Evolutionary conservation across 2,329 filamentous ascomycete species (phyloP).

Genomic region (Tolypocladium guangdongense): DNA sequence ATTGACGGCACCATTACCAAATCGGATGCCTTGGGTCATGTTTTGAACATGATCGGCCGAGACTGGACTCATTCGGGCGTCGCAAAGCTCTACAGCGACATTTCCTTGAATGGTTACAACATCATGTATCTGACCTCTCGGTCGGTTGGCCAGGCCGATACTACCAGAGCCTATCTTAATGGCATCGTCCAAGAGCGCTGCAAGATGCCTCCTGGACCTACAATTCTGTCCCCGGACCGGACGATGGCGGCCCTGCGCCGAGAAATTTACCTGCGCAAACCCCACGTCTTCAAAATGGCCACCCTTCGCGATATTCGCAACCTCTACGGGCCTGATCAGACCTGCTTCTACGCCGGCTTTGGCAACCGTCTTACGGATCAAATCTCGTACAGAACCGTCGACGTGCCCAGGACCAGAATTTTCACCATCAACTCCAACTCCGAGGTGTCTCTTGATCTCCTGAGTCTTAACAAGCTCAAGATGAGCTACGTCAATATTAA

Average conservation of each 20-base stretch:
- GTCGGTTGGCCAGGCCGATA: slow-evolving; percentile 88
- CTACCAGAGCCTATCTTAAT: slow-evolving; percentile 77
- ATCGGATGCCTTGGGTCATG: slow-evolving; percentile 86
- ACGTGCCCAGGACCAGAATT: slow-evolving; percentile 86
- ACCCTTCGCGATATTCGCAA: slow-evolving; percentile 89
- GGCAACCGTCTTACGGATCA: slow-evolving; percentile 95
- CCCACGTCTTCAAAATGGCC: slow-evolving; percentile 99
- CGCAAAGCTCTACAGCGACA: slow-evolving; percentile 94
- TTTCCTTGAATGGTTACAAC: slow-evolving; percentile 91
- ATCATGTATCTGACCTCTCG: slow-evolving; percentile 96
- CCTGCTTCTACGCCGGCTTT: slow-evolving; percentile 93
- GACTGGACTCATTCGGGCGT: slow-evolving; percentile 98
- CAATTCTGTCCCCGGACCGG: slow-evolving; percentile 88
- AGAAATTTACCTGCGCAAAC: slow-evolving; percentile 91
- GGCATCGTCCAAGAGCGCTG: slow-evolving; percentile 84
- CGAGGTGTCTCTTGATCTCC: slow-evolving; percentile 81
- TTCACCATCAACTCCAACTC: slow-evolving; percentile 99
- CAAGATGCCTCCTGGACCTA: slow-evolving; percentile 76
- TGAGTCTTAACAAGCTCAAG: slow-evolving; percentile 88
- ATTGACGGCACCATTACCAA: slow-evolving; percentile 99
- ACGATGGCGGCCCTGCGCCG: slow-evolving; percentile 87
- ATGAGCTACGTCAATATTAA: slow-evolving; percentile 96
- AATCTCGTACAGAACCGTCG: slow-evolving; percentile 88
- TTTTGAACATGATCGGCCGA: slow-evolving; percentile 90
- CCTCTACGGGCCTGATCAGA: slow-evolving; percentile 65